Conservation (phyloP, 2,329 filamentous ascomycete species). For the Fusarium longipes region DNA sequence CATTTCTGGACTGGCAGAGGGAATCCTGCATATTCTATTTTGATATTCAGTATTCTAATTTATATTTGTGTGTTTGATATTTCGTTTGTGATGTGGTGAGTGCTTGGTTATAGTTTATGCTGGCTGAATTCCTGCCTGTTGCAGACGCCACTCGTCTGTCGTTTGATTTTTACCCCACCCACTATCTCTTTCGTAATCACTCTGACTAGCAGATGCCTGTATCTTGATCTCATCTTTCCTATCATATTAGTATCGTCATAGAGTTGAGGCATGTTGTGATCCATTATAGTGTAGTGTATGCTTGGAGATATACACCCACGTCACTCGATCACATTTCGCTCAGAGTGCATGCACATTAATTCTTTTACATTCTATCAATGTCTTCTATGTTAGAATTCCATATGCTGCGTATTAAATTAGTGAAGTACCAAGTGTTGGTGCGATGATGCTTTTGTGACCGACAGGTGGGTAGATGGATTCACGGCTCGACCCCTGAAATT, state of each 20-base stretch:
- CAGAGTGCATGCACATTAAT: not conserved
- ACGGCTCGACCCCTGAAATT: slow-evolving; percentile 10
- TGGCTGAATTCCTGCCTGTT: not conserved
- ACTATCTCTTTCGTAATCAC: not conserved
- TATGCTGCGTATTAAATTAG: fast-evolving
- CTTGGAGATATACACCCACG: not conserved
- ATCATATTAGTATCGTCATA: not conserved
- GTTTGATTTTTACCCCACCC: slow-evolving; percentile 1
- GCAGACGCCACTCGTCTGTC: not conserved
- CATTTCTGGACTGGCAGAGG: not conserved
- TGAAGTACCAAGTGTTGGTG: not conserved
- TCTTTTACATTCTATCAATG: fast-evolving
- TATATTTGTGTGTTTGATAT: slow-evolving; percentile 15
- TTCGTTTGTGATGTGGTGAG: not conserved
- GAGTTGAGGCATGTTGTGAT: slow-evolving; percentile 18
- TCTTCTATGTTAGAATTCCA: fast-evolving
- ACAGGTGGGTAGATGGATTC: slow-evolving; percentile 18
- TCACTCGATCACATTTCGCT: not conserved
- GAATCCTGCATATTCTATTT: slow-evolving; percentile 13
- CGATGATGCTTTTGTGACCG: not conserved
- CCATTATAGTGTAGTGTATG: not conserved
- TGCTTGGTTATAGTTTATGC: not conserved
- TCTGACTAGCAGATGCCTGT: fast-evolving
- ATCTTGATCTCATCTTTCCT: not conserved
- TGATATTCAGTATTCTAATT: slow-evolving; percentile 4